These are phyloP conservation scores for Paspalum vaginatum DNA, from an alignment of 176 grass and related monocot species.

Conservation along the genomic window DNA sequence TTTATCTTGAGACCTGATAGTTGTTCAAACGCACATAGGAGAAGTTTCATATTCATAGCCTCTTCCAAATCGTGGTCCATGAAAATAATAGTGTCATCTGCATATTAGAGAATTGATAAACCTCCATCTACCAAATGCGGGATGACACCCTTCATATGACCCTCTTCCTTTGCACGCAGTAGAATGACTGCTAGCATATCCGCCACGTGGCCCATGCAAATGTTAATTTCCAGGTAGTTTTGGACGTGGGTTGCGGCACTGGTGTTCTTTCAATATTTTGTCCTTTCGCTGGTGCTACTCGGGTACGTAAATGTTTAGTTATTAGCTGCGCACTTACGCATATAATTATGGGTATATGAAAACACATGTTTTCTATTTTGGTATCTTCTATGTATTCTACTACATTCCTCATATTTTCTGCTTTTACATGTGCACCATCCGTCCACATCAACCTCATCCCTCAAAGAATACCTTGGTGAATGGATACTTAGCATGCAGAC, in stretches of 20 bases:
- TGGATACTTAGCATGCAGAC: neutral
- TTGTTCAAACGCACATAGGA: too few relatives aligned
- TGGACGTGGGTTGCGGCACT: conserved; percentile 98
- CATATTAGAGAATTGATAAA: too few relatives aligned
- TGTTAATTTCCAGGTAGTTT: conserved; percentile 70
- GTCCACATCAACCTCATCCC: neutral
- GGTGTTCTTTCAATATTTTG: conserved; percentile 97
- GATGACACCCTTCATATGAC: too few relatives aligned
- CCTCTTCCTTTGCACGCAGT: too few relatives aligned
- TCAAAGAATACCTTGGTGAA: neutral
- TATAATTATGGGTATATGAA: neutral
- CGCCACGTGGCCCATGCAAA: conserved; percentile 1
- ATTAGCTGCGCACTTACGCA: conserved; percentile 17
- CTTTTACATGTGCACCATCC: neutral
- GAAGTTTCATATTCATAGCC: too few relatives aligned
- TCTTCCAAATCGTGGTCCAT: too few relatives aligned
- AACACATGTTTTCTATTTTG: conserved; percentile 9
- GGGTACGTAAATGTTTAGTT: conserved; percentile 69
- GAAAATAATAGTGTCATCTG: too few relatives aligned
- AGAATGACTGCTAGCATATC: too few relatives aligned
- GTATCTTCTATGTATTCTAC: neutral
- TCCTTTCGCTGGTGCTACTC: conserved; percentile 83
- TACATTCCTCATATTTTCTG: neutral
- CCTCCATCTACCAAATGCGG: too few relatives aligned
- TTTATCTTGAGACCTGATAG: too few relatives aligned